Evolutionary conservation across 192 early-diverging fungal genomes (phyloP).

Genomic region (Coemansia sp.): DNA sequence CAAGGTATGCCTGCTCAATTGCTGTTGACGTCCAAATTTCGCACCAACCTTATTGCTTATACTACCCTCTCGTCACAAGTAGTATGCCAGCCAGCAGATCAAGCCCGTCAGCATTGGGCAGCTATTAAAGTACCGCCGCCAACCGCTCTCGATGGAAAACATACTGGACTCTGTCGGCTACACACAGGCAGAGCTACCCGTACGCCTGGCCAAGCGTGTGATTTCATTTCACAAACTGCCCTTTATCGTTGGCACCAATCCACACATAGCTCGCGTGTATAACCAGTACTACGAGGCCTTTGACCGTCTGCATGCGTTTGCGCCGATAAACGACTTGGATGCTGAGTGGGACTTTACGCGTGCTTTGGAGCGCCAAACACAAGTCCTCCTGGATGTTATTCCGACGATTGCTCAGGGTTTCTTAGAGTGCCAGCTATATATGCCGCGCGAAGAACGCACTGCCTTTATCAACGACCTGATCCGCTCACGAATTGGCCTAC

Average conservation of each 20-base stretch:
- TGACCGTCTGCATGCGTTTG: constrained; percentile 65
- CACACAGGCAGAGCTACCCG: constrained; percentile 80
- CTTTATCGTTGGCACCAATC: constrained; percentile 97
- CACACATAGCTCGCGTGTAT: constrained; percentile 83
- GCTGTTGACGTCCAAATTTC: background rate
- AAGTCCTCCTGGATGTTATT: constrained; percentile 81
- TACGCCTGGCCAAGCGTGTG: constrained; percentile 85
- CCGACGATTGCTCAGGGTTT: constrained; percentile 91
- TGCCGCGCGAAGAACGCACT: constrained; percentile 66
- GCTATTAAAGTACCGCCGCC: constrained; percentile 73
- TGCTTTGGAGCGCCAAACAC: constrained; percentile 70
- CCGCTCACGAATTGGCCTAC: constrained; percentile 85
- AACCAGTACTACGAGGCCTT: constrained; percentile 79
- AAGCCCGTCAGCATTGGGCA: constrained; percentile 74
- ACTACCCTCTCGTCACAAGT: background rate
- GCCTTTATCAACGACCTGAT: constrained; percentile 87
- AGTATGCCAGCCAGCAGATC: constrained; percentile 45
- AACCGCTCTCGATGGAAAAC: constrained; percentile 54
- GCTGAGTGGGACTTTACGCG: constrained; percentile 68
- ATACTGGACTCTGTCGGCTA: constrained; percentile 63
- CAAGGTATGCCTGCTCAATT: constrained; percentile 9
- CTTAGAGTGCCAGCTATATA: constrained; percentile 87
- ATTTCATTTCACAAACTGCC: constrained; percentile 84
- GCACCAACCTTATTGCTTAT: background rate
- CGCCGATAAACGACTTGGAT: constrained; percentile 58